Evolutionary conservation across 225 moss, liverwort and hornwort genomes (phyloP).

Genomic region (Ulota crispa): DNA sequence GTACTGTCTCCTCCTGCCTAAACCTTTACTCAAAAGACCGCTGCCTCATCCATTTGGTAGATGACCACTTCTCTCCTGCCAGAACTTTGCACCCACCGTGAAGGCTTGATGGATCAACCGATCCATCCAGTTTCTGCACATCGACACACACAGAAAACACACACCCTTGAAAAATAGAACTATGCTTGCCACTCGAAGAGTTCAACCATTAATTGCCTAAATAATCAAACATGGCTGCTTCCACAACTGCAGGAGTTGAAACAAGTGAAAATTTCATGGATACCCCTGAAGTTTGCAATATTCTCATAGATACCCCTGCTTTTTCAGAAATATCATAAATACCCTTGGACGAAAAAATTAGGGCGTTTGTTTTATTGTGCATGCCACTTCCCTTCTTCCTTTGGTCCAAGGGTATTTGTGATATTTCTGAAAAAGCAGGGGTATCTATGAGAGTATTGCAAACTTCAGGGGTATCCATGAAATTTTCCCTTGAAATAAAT

Average conservation of each 20-base stretch:
- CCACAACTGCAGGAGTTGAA: not conserved
- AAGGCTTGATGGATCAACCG: conserved; percentile 49
- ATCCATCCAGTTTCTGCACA: conserved; percentile 68
- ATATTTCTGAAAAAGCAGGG: too few relatives aligned
- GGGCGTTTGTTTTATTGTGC: too few relatives aligned
- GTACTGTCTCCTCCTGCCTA: not conserved
- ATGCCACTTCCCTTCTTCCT: too few relatives aligned
- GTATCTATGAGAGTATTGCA: too few relatives aligned
- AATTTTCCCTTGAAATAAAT: not conserved
- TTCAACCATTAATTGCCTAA: not conserved
- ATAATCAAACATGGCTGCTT: not conserved
- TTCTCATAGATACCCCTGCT: too few relatives aligned
- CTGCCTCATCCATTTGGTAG: conserved; percentile 71
- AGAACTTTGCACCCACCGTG: conserved; percentile 65
- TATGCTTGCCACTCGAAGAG: not conserved
- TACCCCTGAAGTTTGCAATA: too few relatives aligned
- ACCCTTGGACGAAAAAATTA: too few relatives aligned
- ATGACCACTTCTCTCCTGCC: conserved; percentile 62
- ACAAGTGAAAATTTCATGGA: too few relatives aligned
- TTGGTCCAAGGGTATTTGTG: too few relatives aligned
- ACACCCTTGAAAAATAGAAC: not conserved
- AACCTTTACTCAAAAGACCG: conserved; percentile 48
- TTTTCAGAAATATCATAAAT: too few relatives aligned
- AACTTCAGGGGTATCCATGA: too few relatives aligned
- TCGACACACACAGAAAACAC: not conserved